These are phyloP conservation scores for Cyclotella cryptica DNA, from an alignment of 108 stramenopile species.

Conservation along the genomic window DNA sequence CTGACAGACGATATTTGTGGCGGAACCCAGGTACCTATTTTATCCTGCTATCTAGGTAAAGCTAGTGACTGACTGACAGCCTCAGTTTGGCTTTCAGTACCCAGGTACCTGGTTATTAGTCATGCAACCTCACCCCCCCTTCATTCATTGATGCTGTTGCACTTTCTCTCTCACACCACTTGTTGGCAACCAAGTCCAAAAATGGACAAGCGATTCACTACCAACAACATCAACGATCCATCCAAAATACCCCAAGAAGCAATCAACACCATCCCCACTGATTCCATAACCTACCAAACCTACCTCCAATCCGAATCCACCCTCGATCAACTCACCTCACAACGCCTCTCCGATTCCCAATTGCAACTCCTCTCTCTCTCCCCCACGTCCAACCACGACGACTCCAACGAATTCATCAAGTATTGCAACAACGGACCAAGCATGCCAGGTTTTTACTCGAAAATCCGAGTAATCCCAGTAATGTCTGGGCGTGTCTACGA, in stretches of 20 bases:
- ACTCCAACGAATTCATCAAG: conserved; percentile 64
- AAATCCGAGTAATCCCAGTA: conserved; percentile 93
- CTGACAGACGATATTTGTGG: too few species aligned
- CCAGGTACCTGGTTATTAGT: too few species aligned
- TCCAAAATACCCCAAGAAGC: conserved; percentile 33
- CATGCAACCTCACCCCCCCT: too few species aligned
- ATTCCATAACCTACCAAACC: conserved; percentile 49
- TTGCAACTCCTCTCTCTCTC: conserved; percentile 39
- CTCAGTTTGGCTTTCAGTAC: too few species aligned
- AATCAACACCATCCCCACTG: conserved; percentile 41
- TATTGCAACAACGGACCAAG: conserved; percentile 66
- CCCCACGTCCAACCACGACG: conserved; percentile 61
- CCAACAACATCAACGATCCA: conserved; percentile 15
- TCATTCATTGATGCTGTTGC: too few species aligned
- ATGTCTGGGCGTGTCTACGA: conserved; percentile 94
- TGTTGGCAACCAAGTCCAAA: too few species aligned
- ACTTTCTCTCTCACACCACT: too few species aligned
- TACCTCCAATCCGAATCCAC: conserved; percentile 37
- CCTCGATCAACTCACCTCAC: conserved; percentile 34
- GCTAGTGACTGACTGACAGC: too few species aligned
- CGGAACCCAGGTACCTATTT: too few species aligned
- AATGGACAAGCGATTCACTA: neutral
- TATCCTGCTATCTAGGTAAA: too few species aligned
- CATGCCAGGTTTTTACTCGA: conserved; percentile 87
- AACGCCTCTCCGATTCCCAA: conserved; percentile 10